A percentile compares a stretch with the other conserved stretches of the same genome.
Evolutionary conservation across 768 basidiomycete species (phyloP).

Genomic region (Mycena venus): DNA sequence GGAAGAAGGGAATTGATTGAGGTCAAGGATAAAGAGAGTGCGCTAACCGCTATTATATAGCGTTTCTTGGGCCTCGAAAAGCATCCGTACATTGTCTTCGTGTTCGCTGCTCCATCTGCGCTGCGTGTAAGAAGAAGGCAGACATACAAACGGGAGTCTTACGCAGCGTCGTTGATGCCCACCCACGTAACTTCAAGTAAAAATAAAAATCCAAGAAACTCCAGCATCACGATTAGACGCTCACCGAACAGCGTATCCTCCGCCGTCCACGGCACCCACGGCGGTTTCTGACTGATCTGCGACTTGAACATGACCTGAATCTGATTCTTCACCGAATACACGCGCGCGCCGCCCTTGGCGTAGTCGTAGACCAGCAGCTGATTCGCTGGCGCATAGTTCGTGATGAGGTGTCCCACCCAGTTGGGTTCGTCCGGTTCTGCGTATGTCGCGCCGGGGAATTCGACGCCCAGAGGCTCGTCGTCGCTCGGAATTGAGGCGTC

Average conservation of each 20-base stretch:
- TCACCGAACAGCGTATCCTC: constrained; percentile 51
- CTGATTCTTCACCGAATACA: constrained; percentile 49
- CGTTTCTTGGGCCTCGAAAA: constrained; percentile 52
- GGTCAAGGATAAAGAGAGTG: too few relatives aligned
- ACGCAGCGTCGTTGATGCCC: constrained; percentile 63
- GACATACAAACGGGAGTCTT: constrained; percentile 13
- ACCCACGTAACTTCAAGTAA: constrained; percentile 56
- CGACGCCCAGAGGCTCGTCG: constrained; percentile 13
- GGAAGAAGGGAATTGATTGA: neutral
- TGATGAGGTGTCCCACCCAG: constrained; percentile 32
- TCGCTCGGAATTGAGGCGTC: neutral
- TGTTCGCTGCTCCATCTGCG: constrained; percentile 21
- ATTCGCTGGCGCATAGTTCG: constrained; percentile 19
- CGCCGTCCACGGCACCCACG: constrained; percentile 46
- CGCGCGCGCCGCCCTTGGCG: constrained; percentile 54
- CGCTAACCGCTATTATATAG: constrained; percentile 44
- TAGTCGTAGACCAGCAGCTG: constrained; percentile 59
- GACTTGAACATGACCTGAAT: constrained; percentile 45
- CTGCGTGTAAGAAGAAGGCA: neutral
- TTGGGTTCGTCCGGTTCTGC: constrained; percentile 5
- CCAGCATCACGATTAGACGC: neutral
- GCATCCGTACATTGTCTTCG: constrained; percentile 34
- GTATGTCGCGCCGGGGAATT: constrained; percentile 20
- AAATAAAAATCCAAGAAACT: neutral
- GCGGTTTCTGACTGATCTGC: constrained; percentile 38